Evolutionary conservation across 805 yeast genomes (phyloP), one percentile per base, ranked within the genome.

Genomic region (Zygosaccharomyces kombuchaensis): DNA sequence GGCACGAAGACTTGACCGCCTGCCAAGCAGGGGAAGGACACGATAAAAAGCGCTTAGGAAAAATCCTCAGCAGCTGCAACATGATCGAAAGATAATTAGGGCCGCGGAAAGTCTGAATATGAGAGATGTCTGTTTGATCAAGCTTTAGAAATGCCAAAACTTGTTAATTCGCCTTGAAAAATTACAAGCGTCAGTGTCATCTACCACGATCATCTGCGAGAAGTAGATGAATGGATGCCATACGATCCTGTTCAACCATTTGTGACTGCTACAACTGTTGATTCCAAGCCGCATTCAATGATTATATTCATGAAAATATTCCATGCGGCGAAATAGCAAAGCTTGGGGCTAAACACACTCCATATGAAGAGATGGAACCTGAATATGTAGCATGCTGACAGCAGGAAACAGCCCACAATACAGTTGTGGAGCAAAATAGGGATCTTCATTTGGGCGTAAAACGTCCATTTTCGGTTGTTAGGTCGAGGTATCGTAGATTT

Each of bases 331-430:
- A 83, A 82, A 62, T 84, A 93, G 29, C 95, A 74, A 4, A 93
- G 63, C 58, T 90, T 91, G 1, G 99, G 99, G 42, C 96, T 86
- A 68, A 93, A 93, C 6, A 93, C 99, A 1, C 98, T 90, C 99
- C 99, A 93, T 8, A 93, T 85, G 62, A 93, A 93, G 46, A 93
- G 71, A 63, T 93, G 99, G 59, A 82, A 85, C 54, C 96, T 73
- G 54, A 90, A 73, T 16, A 77, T 71, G 41, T 75, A 74, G 62
- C 98, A 93, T 10, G 96, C 83, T 0, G 70, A 67, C 35, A 86
- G 61, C 41, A 88, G 73, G 36, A 77, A 75, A 2, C 77, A 55
- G 1, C 86, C 83, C 8, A 81, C 70, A 1, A 82, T 52, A 1
- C 83, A 68, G 60, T 84, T 85, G 57, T 82, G 85, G 1, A 75